phyloP scores from a whole-genome alignment of 768 basidiomycete genomes.

The Arthromyces matolae region DNA sequence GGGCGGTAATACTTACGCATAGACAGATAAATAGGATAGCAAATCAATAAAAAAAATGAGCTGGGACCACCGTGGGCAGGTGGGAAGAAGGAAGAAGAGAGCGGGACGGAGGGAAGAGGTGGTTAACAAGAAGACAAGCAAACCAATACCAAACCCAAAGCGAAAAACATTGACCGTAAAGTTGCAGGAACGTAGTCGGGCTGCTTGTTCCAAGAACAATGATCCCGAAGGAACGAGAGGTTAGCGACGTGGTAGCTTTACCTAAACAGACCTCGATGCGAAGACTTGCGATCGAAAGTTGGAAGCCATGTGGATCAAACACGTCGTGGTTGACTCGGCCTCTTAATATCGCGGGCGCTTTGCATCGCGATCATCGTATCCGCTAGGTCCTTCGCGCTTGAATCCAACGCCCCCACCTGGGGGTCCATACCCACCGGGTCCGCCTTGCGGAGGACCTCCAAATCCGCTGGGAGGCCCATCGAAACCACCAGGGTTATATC shows the following conservation, averaged over 20 bases:
- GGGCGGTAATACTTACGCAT: conserved; percentile 22
- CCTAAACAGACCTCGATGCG: conserved; percentile 11
- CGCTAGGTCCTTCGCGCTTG: conserved; percentile 71
- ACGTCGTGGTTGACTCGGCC: conserved; percentile 16
- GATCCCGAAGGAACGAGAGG: conserved; percentile 1
- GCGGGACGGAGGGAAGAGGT: not conserved
- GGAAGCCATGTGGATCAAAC: not conserved
- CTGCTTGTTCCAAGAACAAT: not conserved
- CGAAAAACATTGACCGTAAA: conserved; percentile 4
- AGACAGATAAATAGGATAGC: conserved; percentile 10
- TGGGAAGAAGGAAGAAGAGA: no score
- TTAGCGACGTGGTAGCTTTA: conserved; percentile 12
- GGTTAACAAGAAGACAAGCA: not conserved
- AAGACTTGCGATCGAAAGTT: not conserved
- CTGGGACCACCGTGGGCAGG: no score
- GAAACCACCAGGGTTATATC: conserved; percentile 57
- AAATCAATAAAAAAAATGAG: conserved; percentile 5
- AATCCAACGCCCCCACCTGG: conserved; percentile 56
- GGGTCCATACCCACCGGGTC: conserved; percentile 35
- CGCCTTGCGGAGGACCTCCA: conserved; percentile 27
- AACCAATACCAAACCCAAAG: conserved; percentile 14
- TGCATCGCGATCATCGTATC: conserved; percentile 76
- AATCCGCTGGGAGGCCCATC: conserved; percentile 52
- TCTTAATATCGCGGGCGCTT: conserved; percentile 80
- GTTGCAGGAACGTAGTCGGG: no score